These are phyloP conservation scores for Vinca minor DNA, from an alignment of 257 asterid species.

Conservation along the genomic window DNA sequence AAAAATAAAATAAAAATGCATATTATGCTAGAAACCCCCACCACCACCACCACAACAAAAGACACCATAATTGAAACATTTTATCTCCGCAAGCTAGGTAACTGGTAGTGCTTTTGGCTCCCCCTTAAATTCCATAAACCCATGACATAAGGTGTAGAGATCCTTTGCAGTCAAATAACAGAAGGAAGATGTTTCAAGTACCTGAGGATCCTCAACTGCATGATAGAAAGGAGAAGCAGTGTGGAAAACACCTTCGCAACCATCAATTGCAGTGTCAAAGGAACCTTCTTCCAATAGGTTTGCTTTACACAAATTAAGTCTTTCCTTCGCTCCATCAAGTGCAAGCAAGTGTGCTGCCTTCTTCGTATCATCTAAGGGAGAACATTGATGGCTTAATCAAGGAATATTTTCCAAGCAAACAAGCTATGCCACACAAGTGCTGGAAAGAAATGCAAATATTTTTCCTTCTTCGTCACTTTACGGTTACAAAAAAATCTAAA, in stretches of 20 bases:
- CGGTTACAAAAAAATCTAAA: not conserved
- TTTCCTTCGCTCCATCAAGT: conserved; percentile 89
- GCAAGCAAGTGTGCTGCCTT: conserved; percentile 55
- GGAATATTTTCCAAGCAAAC: not conserved
- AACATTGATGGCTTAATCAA: not conserved
- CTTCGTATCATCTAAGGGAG: conserved; percentile 57
- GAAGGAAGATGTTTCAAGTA: conserved; percentile 10
- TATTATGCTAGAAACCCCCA: not conserved
- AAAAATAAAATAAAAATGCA: too few relatives aligned
- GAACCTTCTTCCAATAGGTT: conserved; percentile 69
- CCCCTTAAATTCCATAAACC: not conserved
- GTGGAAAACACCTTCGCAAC: conserved; percentile 88
- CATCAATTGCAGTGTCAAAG: conserved; percentile 64
- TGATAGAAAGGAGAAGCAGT: conserved; percentile 76
- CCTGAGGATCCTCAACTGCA: conserved; percentile 60
- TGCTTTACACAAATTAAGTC: conserved; percentile 68
- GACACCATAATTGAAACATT: not conserved
- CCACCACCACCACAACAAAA: too few relatives aligned
- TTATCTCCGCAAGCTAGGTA: not conserved
- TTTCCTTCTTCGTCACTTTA: not conserved
- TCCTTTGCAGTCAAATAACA: not conserved
- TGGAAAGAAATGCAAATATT: not conserved
- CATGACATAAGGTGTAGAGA: not conserved
- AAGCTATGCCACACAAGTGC: not conserved
- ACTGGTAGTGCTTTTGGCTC: not conserved